Conservation (phyloP, 805 yeast genomes). For the Lachancea thermotolerans region DNA sequence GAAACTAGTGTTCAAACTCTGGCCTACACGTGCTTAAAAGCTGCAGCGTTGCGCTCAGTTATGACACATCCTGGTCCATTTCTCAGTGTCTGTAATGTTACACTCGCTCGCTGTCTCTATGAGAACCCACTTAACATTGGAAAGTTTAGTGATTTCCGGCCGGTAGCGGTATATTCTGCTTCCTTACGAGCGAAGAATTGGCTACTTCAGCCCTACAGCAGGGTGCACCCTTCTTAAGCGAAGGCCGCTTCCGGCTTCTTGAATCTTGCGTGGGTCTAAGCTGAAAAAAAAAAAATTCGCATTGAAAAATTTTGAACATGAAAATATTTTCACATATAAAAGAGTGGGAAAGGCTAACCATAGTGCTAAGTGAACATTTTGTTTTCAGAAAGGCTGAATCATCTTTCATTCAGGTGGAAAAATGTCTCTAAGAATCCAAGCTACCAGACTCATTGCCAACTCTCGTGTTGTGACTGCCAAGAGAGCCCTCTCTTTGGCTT, state of each 20-base stretch:
- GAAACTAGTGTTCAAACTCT: no score
- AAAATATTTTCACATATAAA: constrained; percentile 6
- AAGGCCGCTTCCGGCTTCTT: constrained; percentile 1
- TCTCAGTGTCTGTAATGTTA: no score
- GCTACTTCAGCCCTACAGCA: no score
- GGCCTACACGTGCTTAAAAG: no score
- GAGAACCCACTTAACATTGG: no score
- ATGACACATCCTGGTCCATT: no score
- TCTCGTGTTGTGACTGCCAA: constrained; percentile 44
- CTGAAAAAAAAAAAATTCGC: background rate
- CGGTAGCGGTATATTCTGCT: no score
- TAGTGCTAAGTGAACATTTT: background rate
- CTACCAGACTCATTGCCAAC: constrained; percentile 36
- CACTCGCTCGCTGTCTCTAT: no score
- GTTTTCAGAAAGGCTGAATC: background rate
- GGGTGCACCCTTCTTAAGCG: background rate
- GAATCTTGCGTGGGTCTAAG: background rate
- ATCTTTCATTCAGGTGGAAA: background rate
- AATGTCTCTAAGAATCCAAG: constrained; percentile 38
- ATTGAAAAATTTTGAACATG: background rate
- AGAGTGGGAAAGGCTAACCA: background rate
- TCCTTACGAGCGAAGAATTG: no score
- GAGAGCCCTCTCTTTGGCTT: constrained; percentile 56
- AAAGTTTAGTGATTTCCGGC: no score
- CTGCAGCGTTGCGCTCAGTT: no score